Evolutionary conservation across 139 green algal species (phyloP), one percentile per base, ranked within the genome.

Genomic region (Parachlorella kessleri): DNA sequence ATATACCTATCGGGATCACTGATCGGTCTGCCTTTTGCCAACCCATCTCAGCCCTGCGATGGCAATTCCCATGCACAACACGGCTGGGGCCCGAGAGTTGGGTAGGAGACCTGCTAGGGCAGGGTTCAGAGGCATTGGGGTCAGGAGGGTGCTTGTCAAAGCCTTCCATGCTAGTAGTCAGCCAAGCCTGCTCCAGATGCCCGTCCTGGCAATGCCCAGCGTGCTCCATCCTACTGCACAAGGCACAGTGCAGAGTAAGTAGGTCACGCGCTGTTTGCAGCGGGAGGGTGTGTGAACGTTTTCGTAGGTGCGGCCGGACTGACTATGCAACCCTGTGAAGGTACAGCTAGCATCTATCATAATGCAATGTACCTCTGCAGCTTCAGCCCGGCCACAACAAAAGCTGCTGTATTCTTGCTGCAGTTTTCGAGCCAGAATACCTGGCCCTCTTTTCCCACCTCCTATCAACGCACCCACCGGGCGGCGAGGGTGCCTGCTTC

Each of bases 351-450:
- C 6, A 8, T 55, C 24, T 24, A 37, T 9, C 28, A 54, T 14
- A 18, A 36, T 38, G 8, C 1, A 30, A 4, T 37, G 14, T 3
- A 53, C 66, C 66, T 32, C 33, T 21, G 5, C 36, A 8, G 3
- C 10, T 21, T 30, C 70, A 66, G 14, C 40, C 30, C 39, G 28
- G 7, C 30, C 33, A 21, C 28, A 32, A 18, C 33, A 33, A 9
- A 10, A 30, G n/a, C 40, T 40, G 3, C 18, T 14, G 18, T 40
- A 3, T 33, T 28, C 26, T 66, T 26, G 24, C 14, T n/a, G 67
- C 65, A 83, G 78, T 79, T 6, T 80, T 59, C 33, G 78, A 84
- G 74, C 78, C 78, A 0, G 53, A 40, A 3, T 75, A 73, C 54
- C 38, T 78, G 14, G 55, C 54, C 3, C 39, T 84, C 28, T 80